Evolutionary conservation across 768 basidiomycete species (phyloP).

Genomic region (Chalciporus piperatus): DNA sequence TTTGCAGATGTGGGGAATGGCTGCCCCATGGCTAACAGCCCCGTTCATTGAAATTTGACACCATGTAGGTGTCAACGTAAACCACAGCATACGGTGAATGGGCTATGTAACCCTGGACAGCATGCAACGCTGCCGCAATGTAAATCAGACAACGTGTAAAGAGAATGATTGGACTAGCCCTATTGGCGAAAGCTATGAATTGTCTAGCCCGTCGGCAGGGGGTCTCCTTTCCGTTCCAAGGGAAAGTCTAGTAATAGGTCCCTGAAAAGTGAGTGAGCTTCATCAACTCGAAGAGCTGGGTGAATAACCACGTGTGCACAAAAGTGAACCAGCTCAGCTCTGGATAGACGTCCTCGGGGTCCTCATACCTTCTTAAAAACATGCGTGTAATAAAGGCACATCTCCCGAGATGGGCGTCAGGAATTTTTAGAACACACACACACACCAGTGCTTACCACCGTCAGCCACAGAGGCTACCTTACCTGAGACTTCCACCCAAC

Average conservation of each 20-base stretch:
- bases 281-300: neutral
- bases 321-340: conserved; percentile 23
- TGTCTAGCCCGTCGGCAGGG: conserved; percentile 20
- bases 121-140: conserved; percentile 21
- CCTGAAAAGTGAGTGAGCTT: too few species aligned
- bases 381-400: neutral
- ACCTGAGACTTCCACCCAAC: conserved; percentile 10
- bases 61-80: neutral
- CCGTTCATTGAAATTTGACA: neutral
- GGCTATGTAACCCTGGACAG: conserved; percentile 19
- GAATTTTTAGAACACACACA: conserved; percentile 7
- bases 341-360: conserved; percentile 22
- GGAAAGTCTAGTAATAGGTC: conserved; percentile 5
- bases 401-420: conserved; percentile 20
- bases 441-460: conserved; percentile 1
- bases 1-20: too few species aligned
- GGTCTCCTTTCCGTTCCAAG: conserved; percentile 20
- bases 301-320: conserved; percentile 16
- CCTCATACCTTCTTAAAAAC: conserved; percentile 3
- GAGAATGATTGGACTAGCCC: conserved; percentile 2
- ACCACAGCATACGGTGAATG: too few species aligned
- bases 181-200: conserved; percentile 21
- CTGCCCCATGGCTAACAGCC: conserved; percentile 7
- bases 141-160: conserved; percentile 19
- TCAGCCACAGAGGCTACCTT: conserved; percentile 7